phyloP scores from a whole-genome alignment of 2,329 filamentous ascomycete genomes.

The Blumeria hordei region DNA sequence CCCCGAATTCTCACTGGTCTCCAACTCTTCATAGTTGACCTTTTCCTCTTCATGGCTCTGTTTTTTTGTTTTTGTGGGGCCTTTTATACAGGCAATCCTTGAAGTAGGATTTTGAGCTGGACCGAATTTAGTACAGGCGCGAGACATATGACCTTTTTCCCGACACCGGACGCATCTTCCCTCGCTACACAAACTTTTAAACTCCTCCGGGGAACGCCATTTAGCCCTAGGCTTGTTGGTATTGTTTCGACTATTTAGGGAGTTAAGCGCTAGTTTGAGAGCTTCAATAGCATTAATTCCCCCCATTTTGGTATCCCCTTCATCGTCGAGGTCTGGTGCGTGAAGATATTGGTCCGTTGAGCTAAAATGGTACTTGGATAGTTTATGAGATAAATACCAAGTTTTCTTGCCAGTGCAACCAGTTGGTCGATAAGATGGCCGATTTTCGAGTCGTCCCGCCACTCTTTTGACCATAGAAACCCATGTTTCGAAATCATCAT shows the following conservation, averaged over 20 bases:
- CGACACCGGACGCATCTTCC: not conserved
- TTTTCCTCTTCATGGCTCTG: not conserved
- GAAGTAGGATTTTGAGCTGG: not conserved
- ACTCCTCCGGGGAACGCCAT: not conserved
- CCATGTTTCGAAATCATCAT: not conserved
- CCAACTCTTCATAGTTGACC: not conserved
- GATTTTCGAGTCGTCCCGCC: not conserved
- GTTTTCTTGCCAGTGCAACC: not conserved
- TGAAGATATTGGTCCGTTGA: not conserved
- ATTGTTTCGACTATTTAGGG: not conserved
- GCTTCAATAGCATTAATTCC: not conserved
- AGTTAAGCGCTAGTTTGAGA: not conserved
- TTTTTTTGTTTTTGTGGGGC: not conserved
- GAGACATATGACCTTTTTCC: not conserved
- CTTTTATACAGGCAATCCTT: not conserved
- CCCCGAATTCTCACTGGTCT: not conserved
- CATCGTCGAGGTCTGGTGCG: not conserved
- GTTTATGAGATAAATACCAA: not conserved
- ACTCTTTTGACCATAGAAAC: not conserved
- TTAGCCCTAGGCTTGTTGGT: not conserved
- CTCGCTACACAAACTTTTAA: not conserved
- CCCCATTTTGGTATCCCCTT: not conserved
- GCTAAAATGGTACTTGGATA: not conserved
- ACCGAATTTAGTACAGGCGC: not conserved
- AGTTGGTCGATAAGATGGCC: not conserved